Evolutionary conservation across 768 basidiomycete species (phyloP).

Genomic region (Hygrophorus russula): DNA sequence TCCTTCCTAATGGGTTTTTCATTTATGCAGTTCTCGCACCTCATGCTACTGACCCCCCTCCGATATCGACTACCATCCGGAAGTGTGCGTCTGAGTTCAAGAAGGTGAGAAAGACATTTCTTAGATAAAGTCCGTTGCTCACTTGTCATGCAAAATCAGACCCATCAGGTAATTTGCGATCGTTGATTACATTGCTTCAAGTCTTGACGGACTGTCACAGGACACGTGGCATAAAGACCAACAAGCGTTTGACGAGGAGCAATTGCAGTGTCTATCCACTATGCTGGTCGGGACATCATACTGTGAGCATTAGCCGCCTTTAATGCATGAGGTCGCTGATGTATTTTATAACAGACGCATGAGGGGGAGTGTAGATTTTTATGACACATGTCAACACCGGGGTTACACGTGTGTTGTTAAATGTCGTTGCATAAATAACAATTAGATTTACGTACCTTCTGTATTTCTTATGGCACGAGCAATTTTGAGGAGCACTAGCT

Average conservation of each 20-base stretch:
- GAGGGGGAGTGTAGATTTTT: not conserved
- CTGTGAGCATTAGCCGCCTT: slow-evolving; percentile 35
- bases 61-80: slow-evolving; percentile 84
- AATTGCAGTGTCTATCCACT: slow-evolving; percentile 73
- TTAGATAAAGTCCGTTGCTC: slow-evolving; percentile 7
- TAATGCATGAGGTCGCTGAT: not conserved
- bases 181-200: slow-evolving; percentile 6
- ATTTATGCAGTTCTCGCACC: slow-evolving; percentile 48
- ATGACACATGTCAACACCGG: too few relatives aligned
- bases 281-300: slow-evolving; percentile 89
- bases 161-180: slow-evolving; percentile 41
- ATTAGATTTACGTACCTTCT: too few relatives aligned
- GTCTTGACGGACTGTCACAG: slow-evolving; percentile 24
- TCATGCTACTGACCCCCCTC: slow-evolving; percentile 78
- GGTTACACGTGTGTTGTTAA: too few relatives aligned
- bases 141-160: slow-evolving; percentile 23
- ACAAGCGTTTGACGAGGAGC: slow-evolving; percentile 78
- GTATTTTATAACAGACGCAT: too few relatives aligned
- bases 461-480: too few relatives aligned
- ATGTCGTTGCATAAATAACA: too few relatives aligned
- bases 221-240: slow-evolving; percentile 93
- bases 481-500: too few relatives aligned
- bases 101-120: slow-evolving; percentile 39
- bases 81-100: slow-evolving; percentile 80
- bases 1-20: slow-evolving; percentile 5